phyloP scores from a whole-genome alignment of 768 basidiomycete species.

The Sistotremastrum niveocremeum region DNA sequence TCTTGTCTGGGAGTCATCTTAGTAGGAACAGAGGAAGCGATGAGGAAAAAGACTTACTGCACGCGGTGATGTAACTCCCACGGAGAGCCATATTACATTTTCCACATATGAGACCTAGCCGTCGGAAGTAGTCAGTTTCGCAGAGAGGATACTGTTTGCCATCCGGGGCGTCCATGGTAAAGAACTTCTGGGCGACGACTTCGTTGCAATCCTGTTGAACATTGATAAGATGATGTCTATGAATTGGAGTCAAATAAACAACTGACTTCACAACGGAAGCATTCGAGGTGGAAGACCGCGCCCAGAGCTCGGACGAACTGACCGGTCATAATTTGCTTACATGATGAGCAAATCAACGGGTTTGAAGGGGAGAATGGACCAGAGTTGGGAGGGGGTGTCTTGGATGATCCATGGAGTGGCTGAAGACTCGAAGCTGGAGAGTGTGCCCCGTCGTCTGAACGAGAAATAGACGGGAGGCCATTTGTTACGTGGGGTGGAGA shows the following conservation, averaged over 20 bases:
- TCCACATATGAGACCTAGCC: conserved; percentile 90
- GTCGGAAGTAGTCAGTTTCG: conserved; percentile 94
- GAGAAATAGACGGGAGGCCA: conserved; percentile 40
- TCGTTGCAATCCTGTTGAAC: conserved; percentile 76
- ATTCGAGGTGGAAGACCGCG: conserved; percentile 90
- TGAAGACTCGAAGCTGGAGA: background rate
- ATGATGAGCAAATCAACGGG: conserved; percentile 47
- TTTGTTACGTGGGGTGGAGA: conserved; percentile 32
- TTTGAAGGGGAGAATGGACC: background rate
- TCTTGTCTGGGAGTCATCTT: conserved; percentile 54
- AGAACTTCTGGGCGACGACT: conserved; percentile 97
- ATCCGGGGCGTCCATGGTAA: conserved; percentile 89
- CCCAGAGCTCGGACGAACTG: conserved; percentile 93
- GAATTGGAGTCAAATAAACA: background rate
- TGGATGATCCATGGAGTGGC: conserved; percentile 12
- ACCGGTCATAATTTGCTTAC: conserved; percentile 76
- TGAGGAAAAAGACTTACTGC: conserved; percentile 49
- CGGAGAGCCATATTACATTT: conserved; percentile 90
- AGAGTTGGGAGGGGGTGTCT: background rate
- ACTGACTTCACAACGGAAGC: conserved; percentile 94
- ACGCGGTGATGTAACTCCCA: conserved; percentile 98
- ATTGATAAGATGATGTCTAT: conserved; percentile 1
- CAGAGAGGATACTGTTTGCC: conserved; percentile 89
- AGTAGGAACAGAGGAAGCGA: background rate
- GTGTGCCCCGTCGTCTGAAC: conserved; percentile 34